Evolutionary conservation across 192 early-diverging fungal species (phyloP).

Genomic region (Linnemannia hyalina): DNA sequence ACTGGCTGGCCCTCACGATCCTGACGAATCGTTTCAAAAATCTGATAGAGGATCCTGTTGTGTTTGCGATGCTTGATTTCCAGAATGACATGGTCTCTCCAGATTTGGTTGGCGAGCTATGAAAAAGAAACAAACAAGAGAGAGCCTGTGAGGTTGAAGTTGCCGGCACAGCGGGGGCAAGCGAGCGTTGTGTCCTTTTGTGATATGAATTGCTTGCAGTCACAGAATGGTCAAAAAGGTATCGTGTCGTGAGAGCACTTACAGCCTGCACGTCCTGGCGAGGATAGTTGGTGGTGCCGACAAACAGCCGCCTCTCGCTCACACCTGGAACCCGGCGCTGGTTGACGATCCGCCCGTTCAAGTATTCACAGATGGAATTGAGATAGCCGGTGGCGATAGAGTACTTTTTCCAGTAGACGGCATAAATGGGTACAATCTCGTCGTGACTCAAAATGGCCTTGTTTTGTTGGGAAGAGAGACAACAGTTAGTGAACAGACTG

Average conservation of each 20-base stretch:
- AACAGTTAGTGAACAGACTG: not conserved
- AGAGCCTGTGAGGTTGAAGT: not conserved
- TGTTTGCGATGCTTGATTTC: slow-evolving; percentile 67
- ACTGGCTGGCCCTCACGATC: slow-evolving; percentile 78
- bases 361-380: slow-evolving; percentile 76
- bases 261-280: slow-evolving; percentile 78
- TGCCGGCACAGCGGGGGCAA: not conserved
- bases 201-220: not conserved
- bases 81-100: slow-evolving; percentile 77
- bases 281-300: slow-evolving; percentile 62
- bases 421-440: slow-evolving; percentile 78
- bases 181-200: not conserved
- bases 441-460: slow-evolving; percentile 73
- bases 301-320: slow-evolving; percentile 51
- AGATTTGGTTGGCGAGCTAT: slow-evolving; percentile 79
- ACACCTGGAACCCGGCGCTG: slow-evolving; percentile 46
- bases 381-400: slow-evolving; percentile 69
- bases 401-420: slow-evolving; percentile 76
- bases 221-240: not conserved
- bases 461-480: not conserved
- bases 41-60: slow-evolving; percentile 76
- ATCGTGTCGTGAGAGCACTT: slow-evolving; percentile 31
- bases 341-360: slow-evolving; percentile 72
- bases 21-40: slow-evolving; percentile 75
- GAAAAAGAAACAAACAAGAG: not conserved